Percentiles rank a stretch among this genome's conserved stretches.
phyloP scores from a whole-genome alignment of 2,329 filamentous ascomycete genomes.

The Periglandula ipomoeae region DNA sequence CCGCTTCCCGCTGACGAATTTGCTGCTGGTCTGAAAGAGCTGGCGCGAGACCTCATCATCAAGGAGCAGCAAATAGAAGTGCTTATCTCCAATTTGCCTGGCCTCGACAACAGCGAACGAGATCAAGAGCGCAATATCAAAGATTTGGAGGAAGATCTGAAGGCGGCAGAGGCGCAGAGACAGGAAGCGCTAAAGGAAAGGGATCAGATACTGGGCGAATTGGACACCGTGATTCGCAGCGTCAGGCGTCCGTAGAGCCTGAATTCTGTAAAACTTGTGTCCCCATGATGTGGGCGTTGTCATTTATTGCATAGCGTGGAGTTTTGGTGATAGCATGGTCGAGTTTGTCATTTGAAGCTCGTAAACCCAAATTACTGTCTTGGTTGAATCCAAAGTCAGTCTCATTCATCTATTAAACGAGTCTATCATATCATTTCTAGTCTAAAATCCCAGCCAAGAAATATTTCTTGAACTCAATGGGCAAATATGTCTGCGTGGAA shows the following conservation, averaged over 20 bases:
- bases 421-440: no score
- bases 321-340: conserved; percentile 12
- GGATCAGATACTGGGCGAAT: conserved; percentile 48
- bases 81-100: conserved; percentile 65
- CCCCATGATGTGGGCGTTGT: neutral
- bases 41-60: conserved; percentile 66
- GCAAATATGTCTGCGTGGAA: no score
- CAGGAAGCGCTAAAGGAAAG: conserved; percentile 56
- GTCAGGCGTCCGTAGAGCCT: conserved; percentile 45
- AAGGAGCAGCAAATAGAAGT: conserved; percentile 79
- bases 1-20: conserved; percentile 56
- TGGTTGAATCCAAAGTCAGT: no score
- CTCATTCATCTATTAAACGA: no score
- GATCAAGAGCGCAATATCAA: conserved; percentile 63
- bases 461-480: no score
- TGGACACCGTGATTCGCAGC: conserved; percentile 53
- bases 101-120: conserved; percentile 67
- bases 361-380: no score
- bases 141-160: conserved; percentile 56
- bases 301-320: conserved; percentile 19
- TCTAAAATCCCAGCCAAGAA: no score
- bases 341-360: neutral
- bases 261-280: neutral
- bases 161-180: conserved; percentile 51
- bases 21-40: conserved; percentile 57